A percentile compares a stretch with the other conserved stretches of the same genome.
phyloP scores from a whole-genome alignment of 1,139 yeast species.

The Nematodospora anomalae region DNA sequence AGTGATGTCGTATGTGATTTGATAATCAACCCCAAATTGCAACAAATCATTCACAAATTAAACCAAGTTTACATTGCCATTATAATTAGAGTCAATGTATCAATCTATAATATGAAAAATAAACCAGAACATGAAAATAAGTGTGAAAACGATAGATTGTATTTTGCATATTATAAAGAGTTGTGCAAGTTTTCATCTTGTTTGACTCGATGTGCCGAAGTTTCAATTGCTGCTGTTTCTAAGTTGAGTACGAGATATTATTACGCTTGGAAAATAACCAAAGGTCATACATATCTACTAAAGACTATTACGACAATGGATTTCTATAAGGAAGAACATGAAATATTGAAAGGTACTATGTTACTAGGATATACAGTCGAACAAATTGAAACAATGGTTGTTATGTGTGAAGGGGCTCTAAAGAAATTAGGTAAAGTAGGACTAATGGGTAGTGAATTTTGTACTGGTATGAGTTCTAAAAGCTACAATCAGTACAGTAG shows the following conservation, averaged over 20 bases:
- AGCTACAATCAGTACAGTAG: constrained; percentile 4
- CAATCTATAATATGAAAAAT: constrained; percentile 19
- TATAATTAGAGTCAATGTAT: constrained; percentile 29
- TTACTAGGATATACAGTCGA: constrained; percentile 18
- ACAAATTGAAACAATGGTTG: constrained; percentile 31
- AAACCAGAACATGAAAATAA: constrained; percentile 20
- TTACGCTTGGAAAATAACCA: constrained; percentile 53
- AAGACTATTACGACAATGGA: constrained; percentile 28
- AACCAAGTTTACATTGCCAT: constrained; percentile 35
- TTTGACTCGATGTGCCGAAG: constrained; percentile 37
- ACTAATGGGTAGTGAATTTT: constrained; percentile 15
- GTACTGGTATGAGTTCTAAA: constrained; percentile 11
- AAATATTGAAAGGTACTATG: constrained; percentile 13
- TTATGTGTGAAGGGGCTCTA: constrained; percentile 27
- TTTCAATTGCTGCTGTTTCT: constrained; percentile 35
- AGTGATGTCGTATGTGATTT: constrained; percentile 37
- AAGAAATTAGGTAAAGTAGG: constrained; percentile 20
- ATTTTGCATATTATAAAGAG: constrained; percentile 21
- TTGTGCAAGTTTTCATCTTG: constrained; percentile 32
- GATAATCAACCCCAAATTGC: constrained; percentile 42
- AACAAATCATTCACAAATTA: constrained; percentile 39
- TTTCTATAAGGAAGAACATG: constrained; percentile 25
- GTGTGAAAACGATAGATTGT: constrained; percentile 19
- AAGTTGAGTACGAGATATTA: constrained; percentile 46
- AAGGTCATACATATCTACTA: constrained; percentile 38